Percentiles rank a stretch among this genome's conserved stretches.
These are phyloP conservation scores for Mariannaea elegans DNA, from an alignment of 2,329 filamentous ascomycete genomes.

Conservation along the genomic window DNA sequence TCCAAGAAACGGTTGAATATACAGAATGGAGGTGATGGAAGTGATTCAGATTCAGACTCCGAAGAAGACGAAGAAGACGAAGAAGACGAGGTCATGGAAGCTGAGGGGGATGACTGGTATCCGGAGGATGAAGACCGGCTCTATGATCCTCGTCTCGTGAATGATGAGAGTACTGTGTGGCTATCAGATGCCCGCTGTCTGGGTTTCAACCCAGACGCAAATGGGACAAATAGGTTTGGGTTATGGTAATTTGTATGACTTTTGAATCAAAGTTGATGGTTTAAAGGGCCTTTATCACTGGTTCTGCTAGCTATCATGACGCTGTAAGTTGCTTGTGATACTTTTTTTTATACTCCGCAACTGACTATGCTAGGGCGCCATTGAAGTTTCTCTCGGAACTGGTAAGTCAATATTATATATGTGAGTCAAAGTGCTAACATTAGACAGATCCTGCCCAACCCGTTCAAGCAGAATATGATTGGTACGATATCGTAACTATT, in stretches of 20 bases:
- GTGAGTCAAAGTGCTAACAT: neutral
- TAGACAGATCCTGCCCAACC: constrained; percentile 5
- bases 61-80: neutral
- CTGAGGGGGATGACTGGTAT: constrained; percentile 5
- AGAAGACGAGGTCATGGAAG: neutral
- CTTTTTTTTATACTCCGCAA: neutral
- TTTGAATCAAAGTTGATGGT: neutral
- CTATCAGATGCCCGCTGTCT: constrained; percentile 6
- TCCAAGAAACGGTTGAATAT: neutral
- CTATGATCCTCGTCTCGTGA: constrained; percentile 17
- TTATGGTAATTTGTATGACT: no score
- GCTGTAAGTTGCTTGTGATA: neutral
- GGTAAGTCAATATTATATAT: neutral
- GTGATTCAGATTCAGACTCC: neutral
- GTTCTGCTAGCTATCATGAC: neutral
- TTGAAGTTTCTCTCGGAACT: neutral
- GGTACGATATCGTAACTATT: neutral
- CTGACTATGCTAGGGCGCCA: neutral
- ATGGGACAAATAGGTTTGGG: neutral
- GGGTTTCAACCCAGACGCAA: constrained; percentile 3
- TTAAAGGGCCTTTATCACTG: constrained; percentile 10
- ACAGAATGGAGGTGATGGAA: neutral
- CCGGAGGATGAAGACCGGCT: constrained; percentile 12
- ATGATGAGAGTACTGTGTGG: neutral
- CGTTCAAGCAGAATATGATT: neutral